A percentile compares a stretch with the other conserved stretches of the same genome.
Evolutionary conservation across 1,284 basidiomycete genomes (phyloP).

Genomic region (Irpex sp.): DNA sequence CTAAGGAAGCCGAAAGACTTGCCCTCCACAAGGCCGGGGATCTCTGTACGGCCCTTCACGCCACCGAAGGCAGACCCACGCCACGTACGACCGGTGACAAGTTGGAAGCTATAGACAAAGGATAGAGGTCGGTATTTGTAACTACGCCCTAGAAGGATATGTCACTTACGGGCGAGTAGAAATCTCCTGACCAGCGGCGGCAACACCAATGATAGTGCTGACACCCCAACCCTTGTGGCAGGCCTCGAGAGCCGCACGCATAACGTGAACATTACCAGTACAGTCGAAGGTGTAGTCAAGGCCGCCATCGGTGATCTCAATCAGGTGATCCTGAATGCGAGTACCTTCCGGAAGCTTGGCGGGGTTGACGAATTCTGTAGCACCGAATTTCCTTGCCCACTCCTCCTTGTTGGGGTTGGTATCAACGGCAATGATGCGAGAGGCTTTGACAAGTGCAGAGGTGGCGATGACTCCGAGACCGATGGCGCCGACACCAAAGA

Average conservation of each 20-base stretch:
- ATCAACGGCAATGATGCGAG: constrained; percentile 91
- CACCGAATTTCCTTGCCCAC: constrained; percentile 94
- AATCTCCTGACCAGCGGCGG: constrained; percentile 97
- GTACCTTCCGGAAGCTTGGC: constrained; percentile 70
- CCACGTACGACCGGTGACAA: constrained; percentile 90
- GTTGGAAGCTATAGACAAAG: constrained; percentile 60
- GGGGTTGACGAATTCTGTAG: constrained; percentile 96
- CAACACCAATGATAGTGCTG: constrained; percentile 92
- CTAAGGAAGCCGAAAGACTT: constrained; percentile 9
- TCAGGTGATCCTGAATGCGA: constrained; percentile 84
- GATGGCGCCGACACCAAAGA: constrained; percentile 96
- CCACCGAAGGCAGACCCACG: constrained; percentile 96
- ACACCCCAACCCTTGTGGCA: constrained; percentile 99
- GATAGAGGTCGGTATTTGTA: not conserved
- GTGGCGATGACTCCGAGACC: constrained; percentile 92
- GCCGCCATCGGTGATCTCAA: constrained; percentile 95
- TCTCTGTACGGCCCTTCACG: constrained; percentile 95
- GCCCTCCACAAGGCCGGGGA: constrained; percentile 87
- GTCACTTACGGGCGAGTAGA: constrained; percentile 86
- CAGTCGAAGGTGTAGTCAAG: constrained; percentile 97
- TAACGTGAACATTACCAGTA: constrained; percentile 93
- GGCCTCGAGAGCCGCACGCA: constrained; percentile 93
- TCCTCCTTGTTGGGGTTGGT: constrained; percentile 82
- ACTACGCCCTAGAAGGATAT: not conserved
- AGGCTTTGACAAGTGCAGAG: constrained; percentile 74